These are phyloP conservation scores for Babesia bovis DNA, from an alignment of 169 alveolate species.

Conservation along the genomic window DNA sequence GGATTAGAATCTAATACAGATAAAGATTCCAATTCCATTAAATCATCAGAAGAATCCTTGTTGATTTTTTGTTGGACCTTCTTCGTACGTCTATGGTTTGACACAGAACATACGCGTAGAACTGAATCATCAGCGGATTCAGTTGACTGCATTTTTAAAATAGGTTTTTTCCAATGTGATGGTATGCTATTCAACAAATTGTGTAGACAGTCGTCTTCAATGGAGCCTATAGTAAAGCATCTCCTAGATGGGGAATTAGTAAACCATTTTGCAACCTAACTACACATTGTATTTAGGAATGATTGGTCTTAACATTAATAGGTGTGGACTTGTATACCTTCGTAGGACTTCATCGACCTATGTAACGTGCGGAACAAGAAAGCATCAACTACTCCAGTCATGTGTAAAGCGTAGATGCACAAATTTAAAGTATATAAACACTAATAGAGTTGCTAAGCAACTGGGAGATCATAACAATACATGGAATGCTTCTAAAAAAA, in stretches of 20 bases:
- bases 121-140: not conserved
- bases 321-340: no score
- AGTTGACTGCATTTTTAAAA: not conserved
- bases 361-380: not conserved
- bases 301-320: no score
- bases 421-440: no score
- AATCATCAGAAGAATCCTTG: conserved; percentile 28
- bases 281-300: no score
- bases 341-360: no score
- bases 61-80: conserved; percentile 7
- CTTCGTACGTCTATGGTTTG: conserved; percentile 38
- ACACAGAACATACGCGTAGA: not conserved
- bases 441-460: no score
- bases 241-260: no score
- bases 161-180: no score
- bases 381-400: not conserved
- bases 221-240: not conserved
- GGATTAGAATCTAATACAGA: conserved; percentile 32
- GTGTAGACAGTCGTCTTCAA: not conserved
- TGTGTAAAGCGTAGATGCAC: conserved; percentile 20
- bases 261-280: no score
- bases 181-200: no score
- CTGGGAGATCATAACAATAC: conserved; percentile 5
- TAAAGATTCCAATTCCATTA: conserved; percentile 51
- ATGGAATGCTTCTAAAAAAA: not conserved